phyloP scores from a whole-genome alignment of 805 yeast genomes.

The Ogataea minuta region DNA sequence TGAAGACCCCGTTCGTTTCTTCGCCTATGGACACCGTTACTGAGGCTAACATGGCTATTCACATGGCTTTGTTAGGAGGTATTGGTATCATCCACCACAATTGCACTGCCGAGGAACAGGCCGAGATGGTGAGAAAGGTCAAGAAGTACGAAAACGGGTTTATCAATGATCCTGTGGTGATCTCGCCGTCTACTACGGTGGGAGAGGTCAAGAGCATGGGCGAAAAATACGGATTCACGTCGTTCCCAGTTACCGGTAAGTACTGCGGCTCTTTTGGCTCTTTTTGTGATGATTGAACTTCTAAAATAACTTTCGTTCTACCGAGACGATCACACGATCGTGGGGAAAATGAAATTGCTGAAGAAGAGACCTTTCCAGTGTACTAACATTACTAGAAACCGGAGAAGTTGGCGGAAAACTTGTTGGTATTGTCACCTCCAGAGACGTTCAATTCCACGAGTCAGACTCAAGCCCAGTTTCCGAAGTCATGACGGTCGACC shows the following conservation, averaged over 20 bases:
- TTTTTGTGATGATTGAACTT: constrained; percentile 52
- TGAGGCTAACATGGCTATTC: constrained; percentile 95
- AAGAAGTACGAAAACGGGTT: constrained; percentile 97
- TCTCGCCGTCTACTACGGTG: constrained; percentile 73
- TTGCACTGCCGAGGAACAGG: constrained; percentile 95
- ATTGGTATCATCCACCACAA: constrained; percentile 98
- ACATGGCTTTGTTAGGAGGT: constrained; percentile 98
- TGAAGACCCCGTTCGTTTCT: constrained; percentile 93
- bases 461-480: constrained; percentile 58
- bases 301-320: constrained; percentile 97
- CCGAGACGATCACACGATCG: constrained; percentile 97
- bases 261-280: constrained; percentile 29
- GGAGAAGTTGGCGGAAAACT: constrained; percentile 88
- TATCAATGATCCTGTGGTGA: constrained; percentile 89
- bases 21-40: constrained; percentile 99
- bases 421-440: constrained; percentile 92
- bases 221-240: constrained; percentile 81
- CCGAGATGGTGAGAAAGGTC: constrained; percentile 95
- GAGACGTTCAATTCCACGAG: constrained; percentile 95
- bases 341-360: constrained; percentile 71
- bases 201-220: constrained; percentile 75
- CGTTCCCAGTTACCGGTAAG: constrained; percentile 99
- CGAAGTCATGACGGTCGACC: constrained; percentile 86
- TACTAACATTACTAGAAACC: constrained; percentile 51
- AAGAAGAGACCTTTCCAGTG: constrained; percentile 7